Conservation (phyloP, 805 yeast species). For the Kodamaea nitidulidarum region DNA sequence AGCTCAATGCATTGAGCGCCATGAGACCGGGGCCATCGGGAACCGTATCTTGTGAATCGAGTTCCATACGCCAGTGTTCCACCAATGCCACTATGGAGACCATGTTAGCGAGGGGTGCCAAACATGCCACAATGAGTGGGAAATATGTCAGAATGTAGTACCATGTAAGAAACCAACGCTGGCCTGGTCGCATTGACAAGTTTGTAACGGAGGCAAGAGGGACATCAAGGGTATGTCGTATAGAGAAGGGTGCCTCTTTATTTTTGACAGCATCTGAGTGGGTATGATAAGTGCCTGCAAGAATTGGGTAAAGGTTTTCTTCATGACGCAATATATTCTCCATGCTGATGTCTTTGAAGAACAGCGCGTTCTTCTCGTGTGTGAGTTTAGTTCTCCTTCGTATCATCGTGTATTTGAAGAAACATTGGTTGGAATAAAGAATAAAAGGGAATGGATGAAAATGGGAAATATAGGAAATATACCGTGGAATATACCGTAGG, state of each 20-base stretch:
- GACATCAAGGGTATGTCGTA: constrained; percentile 29
- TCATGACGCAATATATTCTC: constrained; percentile 2
- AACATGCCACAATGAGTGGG: constrained; percentile 72
- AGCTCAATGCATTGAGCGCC: constrained; percentile 57
- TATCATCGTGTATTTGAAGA: background rate
- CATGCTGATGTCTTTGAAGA: constrained; percentile 5
- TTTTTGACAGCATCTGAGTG: constrained; percentile 2
- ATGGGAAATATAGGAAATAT: no score
- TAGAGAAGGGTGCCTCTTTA: constrained; percentile 13
- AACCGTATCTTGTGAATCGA: constrained; percentile 18
- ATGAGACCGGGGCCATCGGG: constrained; percentile 43
- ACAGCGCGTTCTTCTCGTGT: no score
- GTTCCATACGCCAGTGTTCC: constrained; percentile 56
- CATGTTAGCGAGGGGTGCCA: constrained; percentile 77
- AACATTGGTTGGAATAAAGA: no score
- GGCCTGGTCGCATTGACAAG: constrained; percentile 36
- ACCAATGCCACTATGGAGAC: constrained; percentile 67
- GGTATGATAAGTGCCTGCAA: constrained; percentile 5
- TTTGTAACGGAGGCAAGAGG: constrained; percentile 30
- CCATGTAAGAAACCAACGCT: constrained; percentile 47
- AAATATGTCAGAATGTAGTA: constrained; percentile 62
- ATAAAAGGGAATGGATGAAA: no score
- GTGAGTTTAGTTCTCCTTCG: background rate
- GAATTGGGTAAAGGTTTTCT: constrained; percentile 2
- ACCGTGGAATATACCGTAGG: no score